phyloP scores from a whole-genome alignment of 441 rosid species.

The Adansonia madagascariensis region DNA sequence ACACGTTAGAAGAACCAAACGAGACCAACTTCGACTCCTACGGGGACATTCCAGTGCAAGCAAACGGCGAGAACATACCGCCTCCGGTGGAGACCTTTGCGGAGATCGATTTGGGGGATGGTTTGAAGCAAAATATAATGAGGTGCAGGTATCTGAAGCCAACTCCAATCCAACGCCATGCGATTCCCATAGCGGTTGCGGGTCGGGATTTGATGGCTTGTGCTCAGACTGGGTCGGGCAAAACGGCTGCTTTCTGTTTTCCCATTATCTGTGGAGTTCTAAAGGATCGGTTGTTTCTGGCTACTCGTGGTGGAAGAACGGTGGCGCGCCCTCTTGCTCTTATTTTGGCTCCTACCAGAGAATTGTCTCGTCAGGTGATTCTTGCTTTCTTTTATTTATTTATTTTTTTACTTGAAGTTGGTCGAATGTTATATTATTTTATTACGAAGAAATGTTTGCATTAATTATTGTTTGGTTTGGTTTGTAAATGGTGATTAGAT shows the following conservation, averaged over 20 bases:
- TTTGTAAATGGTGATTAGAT: slow-evolving; percentile 45
- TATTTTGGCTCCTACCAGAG: slow-evolving; percentile 88
- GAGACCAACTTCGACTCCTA: slow-evolving; percentile 75
- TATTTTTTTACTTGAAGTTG: background rate
- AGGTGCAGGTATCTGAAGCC: slow-evolving; percentile 95
- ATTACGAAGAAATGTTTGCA: background rate
- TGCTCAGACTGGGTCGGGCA: slow-evolving; percentile 98
- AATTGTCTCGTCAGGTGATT: slow-evolving; percentile 49
- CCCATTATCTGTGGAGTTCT: slow-evolving; percentile 84
- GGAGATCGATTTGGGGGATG: slow-evolving; percentile 86
- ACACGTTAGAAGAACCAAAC: background rate
- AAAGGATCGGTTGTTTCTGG: slow-evolving; percentile 52
- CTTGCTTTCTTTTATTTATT: background rate
- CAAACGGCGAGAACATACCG: slow-evolving; percentile 85
- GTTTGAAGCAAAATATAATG: slow-evolving; percentile 63
- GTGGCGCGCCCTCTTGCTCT: slow-evolving; percentile 80
- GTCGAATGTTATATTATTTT: background rate
- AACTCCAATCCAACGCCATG: slow-evolving; percentile 93
- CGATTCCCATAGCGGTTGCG: slow-evolving; percentile 71
- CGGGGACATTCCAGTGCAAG: slow-evolving; percentile 92
- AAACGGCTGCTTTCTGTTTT: slow-evolving; percentile 96
- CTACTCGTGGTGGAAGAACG: slow-evolving; percentile 68
- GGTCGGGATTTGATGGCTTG: slow-evolving; percentile 98
- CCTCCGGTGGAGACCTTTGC: slow-evolving; percentile 78
- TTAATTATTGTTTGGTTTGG: slow-evolving; percentile 25